These are phyloP conservation scores for Colletotrichum echinochloae DNA, from an alignment of 2,329 filamentous ascomycete genomes.

Conservation along the genomic window DNA sequence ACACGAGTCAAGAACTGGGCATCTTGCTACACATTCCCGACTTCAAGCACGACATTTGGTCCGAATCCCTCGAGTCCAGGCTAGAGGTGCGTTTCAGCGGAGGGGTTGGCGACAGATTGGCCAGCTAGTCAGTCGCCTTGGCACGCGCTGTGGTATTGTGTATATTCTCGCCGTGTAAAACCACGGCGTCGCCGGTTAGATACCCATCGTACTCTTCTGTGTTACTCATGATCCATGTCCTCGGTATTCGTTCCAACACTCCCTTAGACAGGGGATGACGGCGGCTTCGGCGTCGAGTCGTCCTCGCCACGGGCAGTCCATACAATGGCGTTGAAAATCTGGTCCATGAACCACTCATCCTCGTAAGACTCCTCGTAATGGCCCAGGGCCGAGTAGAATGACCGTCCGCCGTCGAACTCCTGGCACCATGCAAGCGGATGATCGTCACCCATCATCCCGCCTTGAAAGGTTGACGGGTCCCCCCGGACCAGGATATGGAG, in stretches of 20 bases:
- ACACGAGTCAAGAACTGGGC: constrained; percentile 86
- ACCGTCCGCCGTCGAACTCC: constrained; percentile 53
- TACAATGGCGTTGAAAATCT: constrained; percentile 32
- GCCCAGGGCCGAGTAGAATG: constrained; percentile 57
- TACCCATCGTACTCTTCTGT: constrained; percentile 9
- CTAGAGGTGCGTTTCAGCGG: constrained; percentile 46
- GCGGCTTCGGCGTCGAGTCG: neutral
- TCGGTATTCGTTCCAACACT: neutral
- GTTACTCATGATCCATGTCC: neutral
- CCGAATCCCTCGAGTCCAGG: constrained; percentile 52
- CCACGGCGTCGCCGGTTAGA: constrained; percentile 14
- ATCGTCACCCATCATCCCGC: constrained; percentile 51
- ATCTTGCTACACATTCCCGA: constrained; percentile 66
- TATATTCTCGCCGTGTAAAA: neutral
- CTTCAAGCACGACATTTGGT: constrained; percentile 54
- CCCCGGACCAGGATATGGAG: constrained; percentile 52
- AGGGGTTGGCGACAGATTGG: constrained; percentile 1
- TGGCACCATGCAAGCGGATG: constrained; percentile 57
- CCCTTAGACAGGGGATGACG: neutral
- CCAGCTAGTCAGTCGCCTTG: constrained; percentile 28
- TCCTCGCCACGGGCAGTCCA: constrained; percentile 34
- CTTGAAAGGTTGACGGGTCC: constrained; percentile 51
- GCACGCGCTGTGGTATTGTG: neutral
- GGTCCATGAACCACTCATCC: constrained; percentile 45
- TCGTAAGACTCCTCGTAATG: constrained; percentile 56